Evolutionary conservation across 805 yeast species (phyloP).

Genomic region (Saccharomycopsis javanensis): DNA sequence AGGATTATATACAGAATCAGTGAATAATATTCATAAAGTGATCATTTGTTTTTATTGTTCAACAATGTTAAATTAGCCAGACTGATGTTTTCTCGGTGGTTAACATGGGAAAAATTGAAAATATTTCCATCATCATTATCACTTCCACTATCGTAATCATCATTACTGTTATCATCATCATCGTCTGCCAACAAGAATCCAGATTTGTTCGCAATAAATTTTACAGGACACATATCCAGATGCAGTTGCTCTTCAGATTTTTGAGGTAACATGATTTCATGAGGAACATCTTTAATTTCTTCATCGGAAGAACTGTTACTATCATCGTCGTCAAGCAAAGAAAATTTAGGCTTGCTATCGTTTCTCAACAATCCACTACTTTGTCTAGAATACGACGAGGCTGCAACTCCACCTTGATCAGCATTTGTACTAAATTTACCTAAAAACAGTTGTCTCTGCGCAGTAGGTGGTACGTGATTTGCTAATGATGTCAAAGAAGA

Average conservation of each 20-base stretch:
- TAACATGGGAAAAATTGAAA: slow-evolving; percentile 6
- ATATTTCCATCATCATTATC: slow-evolving; percentile 14
- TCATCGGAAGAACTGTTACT: neutral
- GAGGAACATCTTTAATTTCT: neutral
- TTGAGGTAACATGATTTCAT: neutral
- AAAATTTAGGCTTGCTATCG: neutral
- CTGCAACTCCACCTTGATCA: neutral
- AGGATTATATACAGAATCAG: neutral
- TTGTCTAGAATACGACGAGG: neutral
- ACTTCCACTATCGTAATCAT: slow-evolving; percentile 1
- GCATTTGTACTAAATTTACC: neutral
- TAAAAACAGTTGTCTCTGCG: neutral
- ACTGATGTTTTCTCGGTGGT: neutral
- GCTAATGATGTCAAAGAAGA: neutral
- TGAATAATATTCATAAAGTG: neutral
- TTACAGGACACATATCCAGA: neutral
- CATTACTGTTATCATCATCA: neutral
- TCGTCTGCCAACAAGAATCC: neutral
- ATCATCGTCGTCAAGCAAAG: neutral
- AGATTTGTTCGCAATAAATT: neutral
- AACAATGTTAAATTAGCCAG: neutral
- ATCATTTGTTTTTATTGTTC: neutral
- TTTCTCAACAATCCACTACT: neutral
- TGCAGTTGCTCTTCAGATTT: neutral
- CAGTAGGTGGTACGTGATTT: neutral